phyloP scores from a whole-genome alignment of 2,329 filamentous ascomycete species.

The Ramichloridium luteum region DNA sequence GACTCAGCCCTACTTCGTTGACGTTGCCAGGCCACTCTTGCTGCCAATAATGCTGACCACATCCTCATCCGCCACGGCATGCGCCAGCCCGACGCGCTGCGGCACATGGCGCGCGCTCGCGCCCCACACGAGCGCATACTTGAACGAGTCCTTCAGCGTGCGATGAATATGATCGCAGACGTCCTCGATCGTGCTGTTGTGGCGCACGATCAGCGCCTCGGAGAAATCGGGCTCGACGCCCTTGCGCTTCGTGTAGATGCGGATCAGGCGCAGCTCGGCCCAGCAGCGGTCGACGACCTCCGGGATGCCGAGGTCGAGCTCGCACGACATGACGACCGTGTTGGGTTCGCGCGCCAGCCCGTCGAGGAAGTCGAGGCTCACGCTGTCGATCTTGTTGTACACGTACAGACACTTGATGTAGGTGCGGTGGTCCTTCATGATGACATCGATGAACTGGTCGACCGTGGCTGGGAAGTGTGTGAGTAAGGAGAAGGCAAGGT shows the following conservation, averaged over 20 bases:
- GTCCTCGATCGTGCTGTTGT: conserved; percentile 82
- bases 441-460: conserved; percentile 97
- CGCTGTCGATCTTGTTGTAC: conserved; percentile 98
- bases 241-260: conserved; percentile 94
- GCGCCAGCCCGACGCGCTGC: conserved; percentile 77
- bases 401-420: conserved; percentile 93
- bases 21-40: conserved; percentile 24
- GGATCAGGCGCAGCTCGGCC: conserved; percentile 80
- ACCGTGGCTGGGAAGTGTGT: conserved; percentile 54
- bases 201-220: conserved; percentile 86
- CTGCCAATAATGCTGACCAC: conserved; percentile 51
- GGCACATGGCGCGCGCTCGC: conserved; percentile 90
- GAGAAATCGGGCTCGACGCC: conserved; percentile 77
- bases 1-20: conserved; percentile 1
- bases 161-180: conserved; percentile 93
- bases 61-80: conserved; percentile 61
- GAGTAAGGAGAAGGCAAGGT: background rate
- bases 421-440: conserved; percentile 97
- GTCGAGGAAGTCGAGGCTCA: conserved; percentile 87
- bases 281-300: conserved; percentile 93
- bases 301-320: conserved; percentile 81
- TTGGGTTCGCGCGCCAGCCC: conserved; percentile 82
- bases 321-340: conserved; percentile 95
- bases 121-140: conserved; percentile 96
- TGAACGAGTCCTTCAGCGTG: conserved; percentile 94